Base-by-base conservation (phyloP, 2,329 filamentous ascomycete genomes). In the Aspergillus neotritici region DNA sequence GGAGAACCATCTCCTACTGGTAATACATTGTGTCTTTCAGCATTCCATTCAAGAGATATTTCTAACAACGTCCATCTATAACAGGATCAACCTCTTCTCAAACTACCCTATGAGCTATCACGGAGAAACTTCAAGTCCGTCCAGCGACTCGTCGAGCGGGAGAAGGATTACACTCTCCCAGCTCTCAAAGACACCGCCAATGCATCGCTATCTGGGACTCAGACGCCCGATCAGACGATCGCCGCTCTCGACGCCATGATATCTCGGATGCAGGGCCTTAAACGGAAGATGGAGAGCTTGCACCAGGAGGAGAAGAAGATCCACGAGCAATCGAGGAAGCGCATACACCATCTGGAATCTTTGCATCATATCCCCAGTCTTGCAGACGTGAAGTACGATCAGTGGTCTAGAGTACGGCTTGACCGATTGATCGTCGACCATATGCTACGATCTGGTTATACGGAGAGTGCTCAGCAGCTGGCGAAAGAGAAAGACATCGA, bases 391-490 rank as follows among this genome's bases (percentile, higher is more conserved):
- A 88, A 88, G 61, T 98, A 97, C 68, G 91, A 97, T 61, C 74
- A 79, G 44, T 98, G 93, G 93, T 87, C 85, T 48, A 80, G 87
- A 42, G 80, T 80, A 31, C 76, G 93, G 15, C 74, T 98, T 34
- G 86, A 95, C 66, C 76, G 93, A 13, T 70, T 97, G 45, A 69
- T 98, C 37, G 86, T 94, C n/a, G 93, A 98, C 62, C 94, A 96
- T 65, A 76, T 98, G 53, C 71, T 97, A 37, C 79, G 93, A 7
- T 83, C 84, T 48, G 91, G 91, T 3, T 95, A 91, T 61, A 79
- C 79, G 13, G 79, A 85, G 15, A 93, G 83, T 54, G 93, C 93
- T 2, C 76, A 74, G 37, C 78, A 82, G 47, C 71, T 98, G 40
- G 87, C 90, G 1, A 69, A 75, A 43, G 86, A 88, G 64, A 85